Evolutionary conservation across 345 rosid genomes (phyloP).

Genomic region (Crucihimalaya himalaica): DNA sequence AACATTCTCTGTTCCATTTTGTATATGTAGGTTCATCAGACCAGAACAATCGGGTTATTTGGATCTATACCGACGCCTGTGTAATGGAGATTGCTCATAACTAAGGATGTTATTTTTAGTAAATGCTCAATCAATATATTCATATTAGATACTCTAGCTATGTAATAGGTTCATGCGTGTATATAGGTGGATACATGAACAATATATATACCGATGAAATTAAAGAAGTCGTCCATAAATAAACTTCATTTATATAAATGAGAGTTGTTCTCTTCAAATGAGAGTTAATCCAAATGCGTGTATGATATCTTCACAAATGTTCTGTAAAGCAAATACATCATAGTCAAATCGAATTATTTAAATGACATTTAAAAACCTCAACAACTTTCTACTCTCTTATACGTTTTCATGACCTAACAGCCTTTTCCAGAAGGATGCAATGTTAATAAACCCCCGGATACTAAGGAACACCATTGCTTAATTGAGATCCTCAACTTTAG

Average conservation of each 20-base stretch:
- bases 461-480: constrained; percentile 27
- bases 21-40: constrained; percentile 56
- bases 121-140: neutral
- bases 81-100: constrained; percentile 58
- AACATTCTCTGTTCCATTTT: neutral
- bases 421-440: constrained; percentile 3
- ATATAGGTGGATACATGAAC: too few relatives aligned
- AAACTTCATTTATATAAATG: too few relatives aligned
- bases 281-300: too few relatives aligned
- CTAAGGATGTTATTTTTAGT: constrained; percentile 14
- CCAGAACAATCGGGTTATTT: constrained; percentile 77
- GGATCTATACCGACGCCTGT: constrained; percentile 61
- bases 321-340: too few relatives aligned
- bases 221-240: too few relatives aligned
- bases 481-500: constrained; percentile 33
- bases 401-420: constrained; percentile 5
- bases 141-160: neutral
- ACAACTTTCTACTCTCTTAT: neutral
- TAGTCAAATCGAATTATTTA: too few relatives aligned
- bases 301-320: too few relatives aligned
- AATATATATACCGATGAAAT: too few relatives aligned
- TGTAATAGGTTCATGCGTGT: neutral
- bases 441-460: neutral
- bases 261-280: too few relatives aligned
- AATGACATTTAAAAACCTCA: neutral